Base-by-base conservation (phyloP, 225 moss, liverwort and hornwort genomes). In the Anthoceros angustus region DNA sequence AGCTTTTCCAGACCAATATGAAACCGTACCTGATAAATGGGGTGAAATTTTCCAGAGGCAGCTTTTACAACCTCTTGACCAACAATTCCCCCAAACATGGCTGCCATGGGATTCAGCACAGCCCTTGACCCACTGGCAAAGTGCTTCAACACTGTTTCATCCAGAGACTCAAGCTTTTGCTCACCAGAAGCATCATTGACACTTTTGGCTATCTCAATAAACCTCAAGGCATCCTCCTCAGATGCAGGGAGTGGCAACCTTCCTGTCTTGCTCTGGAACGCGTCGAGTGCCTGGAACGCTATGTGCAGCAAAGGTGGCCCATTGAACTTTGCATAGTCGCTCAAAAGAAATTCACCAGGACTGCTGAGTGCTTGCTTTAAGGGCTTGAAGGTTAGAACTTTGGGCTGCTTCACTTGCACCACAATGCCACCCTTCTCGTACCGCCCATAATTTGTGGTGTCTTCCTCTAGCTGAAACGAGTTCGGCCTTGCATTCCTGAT, bases 41-140 rank as follows among this genome's bases (percentile, higher is more conserved):
- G 95, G 72, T 92, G 92, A 38, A 98, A 98, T 80, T 98, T 98
- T 43, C 88, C 95, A 8, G 95, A 87, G 76, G 86, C 88, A 26
- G 86, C 95, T 55, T 98, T 98, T 64, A 98, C 92, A 68, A 98
- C 80, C 71, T 98, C 95, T 82, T 98, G 95, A 25, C 95, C 95
- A 1, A 98, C 95, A 65, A 98, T 86, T 40, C 95, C 95, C 61
- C 95, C 95, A 42, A 98, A 98, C 95, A 98, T 98, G 3, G 95
- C 95, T 26, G 95, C 95, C 95, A 98, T 98, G 8, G 95, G 92
- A 76, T 84, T 98, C 84, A 98, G 64, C 43, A 77, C 81, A 8
- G 88, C 79, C 15, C 86, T 80, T 3, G 95, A 81, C 25, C 95
- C 95, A 71, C 92, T 98, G 6, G 89, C 87, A 74, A 98, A 74